These are phyloP conservation scores for Corynespora cassiicola DNA, from an alignment of 2,329 filamentous ascomycete genomes.

Conservation along the genomic window DNA sequence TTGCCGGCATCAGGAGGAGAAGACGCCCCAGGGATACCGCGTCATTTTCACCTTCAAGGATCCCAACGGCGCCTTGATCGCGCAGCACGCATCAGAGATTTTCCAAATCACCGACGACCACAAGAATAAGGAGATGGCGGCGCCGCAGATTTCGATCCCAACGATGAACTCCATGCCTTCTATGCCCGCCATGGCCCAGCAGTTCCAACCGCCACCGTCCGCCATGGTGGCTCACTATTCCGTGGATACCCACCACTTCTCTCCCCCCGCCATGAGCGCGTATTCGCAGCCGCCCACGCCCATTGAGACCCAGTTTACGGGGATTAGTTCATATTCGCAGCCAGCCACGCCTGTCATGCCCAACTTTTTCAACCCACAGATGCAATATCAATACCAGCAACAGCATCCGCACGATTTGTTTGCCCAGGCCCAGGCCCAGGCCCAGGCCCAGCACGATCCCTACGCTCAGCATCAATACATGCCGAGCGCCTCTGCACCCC, in stretches of 20 bases:
- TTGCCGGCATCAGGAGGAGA: conserved; percentile 93
- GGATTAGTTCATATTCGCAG: conserved; percentile 29
- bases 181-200: conserved; percentile 13
- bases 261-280: conserved; percentile 22
- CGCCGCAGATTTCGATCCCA: conserved; percentile 21
- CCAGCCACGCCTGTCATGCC: conserved; percentile 32
- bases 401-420: too few relatives aligned
- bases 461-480: conserved; percentile 30
- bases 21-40: conserved; percentile 74
- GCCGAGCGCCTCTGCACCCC: conserved; percentile 33
- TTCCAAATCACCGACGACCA: conserved; percentile 99
- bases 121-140: conserved; percentile 68
- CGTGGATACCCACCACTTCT: conserved; percentile 25
- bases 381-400: conserved; percentile 14
- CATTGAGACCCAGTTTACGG: conserved; percentile 12
- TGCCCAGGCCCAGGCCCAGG: conserved; percentile 16
- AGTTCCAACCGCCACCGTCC: conserved; percentile 12
- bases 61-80: conserved; percentile 74
- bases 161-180: conserved; percentile 10
- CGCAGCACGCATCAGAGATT: conserved; percentile 77
- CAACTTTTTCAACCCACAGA: conserved; percentile 25
- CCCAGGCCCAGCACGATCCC: conserved; percentile 24
- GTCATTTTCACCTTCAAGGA: conserved; percentile 97
- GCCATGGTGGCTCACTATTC: conserved; percentile 16
- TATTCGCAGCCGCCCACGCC: conserved; percentile 19